Evolutionary conservation across 1,139 yeast genomes (phyloP), one percentile per base, ranked within the genome.

Genomic region (Eremothecium cymbalariae): DNA sequence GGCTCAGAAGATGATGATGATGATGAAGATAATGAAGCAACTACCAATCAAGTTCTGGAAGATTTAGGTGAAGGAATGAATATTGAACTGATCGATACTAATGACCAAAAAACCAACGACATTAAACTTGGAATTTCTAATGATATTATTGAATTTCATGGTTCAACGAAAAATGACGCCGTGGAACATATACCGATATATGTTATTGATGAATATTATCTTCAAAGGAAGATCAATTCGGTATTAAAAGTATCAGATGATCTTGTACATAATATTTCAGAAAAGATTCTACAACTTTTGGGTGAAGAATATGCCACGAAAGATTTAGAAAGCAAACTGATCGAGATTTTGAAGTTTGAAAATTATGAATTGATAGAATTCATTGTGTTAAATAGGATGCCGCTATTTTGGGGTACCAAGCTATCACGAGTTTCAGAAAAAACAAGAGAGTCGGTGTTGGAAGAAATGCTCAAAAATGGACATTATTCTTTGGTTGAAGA

Each of bases 351-450:
- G 28, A 74, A 72, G 11, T 66, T 64, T 38, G 75, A 72, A 28
- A 63, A 74, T 36, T 61, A 67, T 28, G 70, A 66, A 0, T 50
- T 80, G 7, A 68, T 75, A 7, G 65, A 68, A 26, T 48, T 57
- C 7, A 53, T 82, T 19, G 59, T 74, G 12, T 63, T 64, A 25
- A 79, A 84, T 47, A 55, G 80, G 38, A 60, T 67, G 47, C 56
- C 63, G 32, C 59, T 81, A 4, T 71, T 69, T 2, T 80, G 76
- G 71, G 72, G 77, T 24, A 61, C 72, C 1, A 63, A 61, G 36
- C 55, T 70, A 24, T 57, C 68, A 3, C 57, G 56, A 25, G 65
- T 68, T 9, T 49, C 60, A 6, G 66, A 62, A 5, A 53, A 51
- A 0, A 63, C 62, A 4, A 55, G 63, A 18, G 54, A 55, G 7